Evolutionary conservation across 2,329 filamentous ascomycete genomes (phyloP).

Genomic region (Xylariaceae sp.): DNA sequence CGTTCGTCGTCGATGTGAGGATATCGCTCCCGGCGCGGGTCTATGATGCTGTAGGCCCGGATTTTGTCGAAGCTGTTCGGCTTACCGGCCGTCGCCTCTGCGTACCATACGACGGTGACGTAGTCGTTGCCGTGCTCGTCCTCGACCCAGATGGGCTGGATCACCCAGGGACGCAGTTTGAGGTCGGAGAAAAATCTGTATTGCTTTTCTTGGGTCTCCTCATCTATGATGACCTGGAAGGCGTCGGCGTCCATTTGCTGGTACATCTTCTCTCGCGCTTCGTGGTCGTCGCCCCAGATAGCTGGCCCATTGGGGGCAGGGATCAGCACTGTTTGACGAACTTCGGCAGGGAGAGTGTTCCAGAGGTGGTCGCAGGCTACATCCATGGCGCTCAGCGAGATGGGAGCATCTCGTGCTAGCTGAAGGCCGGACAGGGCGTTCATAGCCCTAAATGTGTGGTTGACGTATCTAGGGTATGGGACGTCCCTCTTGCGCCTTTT

Average conservation of each 20-base stretch:
- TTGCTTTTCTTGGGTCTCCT: neutral
- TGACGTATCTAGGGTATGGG: conserved; percentile 18
- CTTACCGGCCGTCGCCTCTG: neutral
- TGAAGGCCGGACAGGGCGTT: conserved; percentile 25
- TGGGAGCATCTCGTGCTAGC: conserved; percentile 19
- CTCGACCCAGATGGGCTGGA: conserved; percentile 29
- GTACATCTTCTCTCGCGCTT: conserved; percentile 11
- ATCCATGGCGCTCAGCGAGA: conserved; percentile 20
- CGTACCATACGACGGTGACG: conserved; percentile 20
- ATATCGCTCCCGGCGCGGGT: conserved; percentile 19
- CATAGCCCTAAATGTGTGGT: conserved; percentile 15
- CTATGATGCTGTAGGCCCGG: conserved; percentile 17
- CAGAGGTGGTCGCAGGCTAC: conserved; percentile 20
- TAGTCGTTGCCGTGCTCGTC: conserved; percentile 25
- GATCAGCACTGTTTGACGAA: conserved; percentile 9
- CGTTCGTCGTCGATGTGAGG: conserved; percentile 1
- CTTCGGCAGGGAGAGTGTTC: conserved; percentile 18
- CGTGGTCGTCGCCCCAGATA: conserved; percentile 20
- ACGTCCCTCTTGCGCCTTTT: conserved; percentile 22
- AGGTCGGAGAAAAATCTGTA: conserved; percentile 14
- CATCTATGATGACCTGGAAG: neutral
- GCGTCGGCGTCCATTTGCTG: conserved; percentile 7
- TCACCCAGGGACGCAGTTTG: conserved; percentile 19
- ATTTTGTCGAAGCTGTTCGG: conserved; percentile 11
- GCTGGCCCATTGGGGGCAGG: conserved; percentile 22